A percentile compares a stretch with the other conserved stretches of the same genome.
phyloP scores from a whole-genome alignment of 2,329 filamentous ascomycete genomes.

The Fusarium sambucinum region DNA sequence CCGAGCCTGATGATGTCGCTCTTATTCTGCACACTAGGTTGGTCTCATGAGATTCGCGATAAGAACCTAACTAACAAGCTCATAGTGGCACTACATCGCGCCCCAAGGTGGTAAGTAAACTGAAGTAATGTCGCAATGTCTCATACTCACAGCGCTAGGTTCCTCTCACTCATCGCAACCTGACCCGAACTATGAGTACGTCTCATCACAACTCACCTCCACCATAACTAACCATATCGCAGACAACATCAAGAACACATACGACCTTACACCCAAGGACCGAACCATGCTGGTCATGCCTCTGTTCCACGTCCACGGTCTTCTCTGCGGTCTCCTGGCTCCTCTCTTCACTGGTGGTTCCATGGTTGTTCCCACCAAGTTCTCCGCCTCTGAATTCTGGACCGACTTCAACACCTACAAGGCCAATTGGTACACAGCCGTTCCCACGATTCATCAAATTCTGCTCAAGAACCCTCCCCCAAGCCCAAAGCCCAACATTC shows the following conservation, averaged over 20 bases:
- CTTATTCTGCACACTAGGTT: slow-evolving; percentile 82
- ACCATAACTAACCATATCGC: slow-evolving; percentile 8
- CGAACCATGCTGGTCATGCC: slow-evolving; percentile 91
- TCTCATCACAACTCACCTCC: slow-evolving; percentile 35
- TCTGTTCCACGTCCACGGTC: slow-evolving; percentile 90
- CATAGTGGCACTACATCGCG: slow-evolving; percentile 81
- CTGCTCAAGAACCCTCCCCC: slow-evolving; percentile 80
- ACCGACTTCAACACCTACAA: slow-evolving; percentile 76
- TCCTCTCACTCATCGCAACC: slow-evolving; percentile 83
- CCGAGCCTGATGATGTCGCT: slow-evolving; percentile 82
- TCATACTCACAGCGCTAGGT: slow-evolving; percentile 59
- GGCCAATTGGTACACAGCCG: slow-evolving; percentile 92
- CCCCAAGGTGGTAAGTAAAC: slow-evolving; percentile 77
- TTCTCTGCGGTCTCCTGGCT: slow-evolving; percentile 84
- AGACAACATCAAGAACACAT: slow-evolving; percentile 84
- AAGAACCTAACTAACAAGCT: slow-evolving; percentile 40
- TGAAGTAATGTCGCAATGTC: not conserved
- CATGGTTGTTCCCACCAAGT: slow-evolving; percentile 81
- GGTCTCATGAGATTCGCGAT: slow-evolving; percentile 17
- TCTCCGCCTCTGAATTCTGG: slow-evolving; percentile 89
- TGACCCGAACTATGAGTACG: slow-evolving; percentile 81
- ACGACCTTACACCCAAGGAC: slow-evolving; percentile 76
- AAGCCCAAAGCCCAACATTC: slow-evolving; percentile 75
- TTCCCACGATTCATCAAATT: slow-evolving; percentile 94
- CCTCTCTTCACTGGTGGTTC: slow-evolving; percentile 82